Evolutionary conservation across 495 filamentous ascomycete species (phyloP).

Genomic region (Podospora tetraspora): DNA sequence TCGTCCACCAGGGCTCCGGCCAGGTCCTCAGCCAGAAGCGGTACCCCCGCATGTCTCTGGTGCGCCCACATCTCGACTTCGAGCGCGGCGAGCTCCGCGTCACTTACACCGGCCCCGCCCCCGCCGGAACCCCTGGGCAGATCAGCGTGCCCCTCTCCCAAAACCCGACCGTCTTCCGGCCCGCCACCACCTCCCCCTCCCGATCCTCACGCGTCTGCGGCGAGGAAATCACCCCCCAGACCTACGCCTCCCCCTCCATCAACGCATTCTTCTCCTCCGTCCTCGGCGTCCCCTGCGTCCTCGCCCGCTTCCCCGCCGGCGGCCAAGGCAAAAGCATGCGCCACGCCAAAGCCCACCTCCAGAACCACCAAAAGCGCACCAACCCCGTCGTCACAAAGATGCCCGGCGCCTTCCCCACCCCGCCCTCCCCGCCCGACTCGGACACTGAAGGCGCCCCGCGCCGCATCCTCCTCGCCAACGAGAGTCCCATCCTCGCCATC

Average conservation of each 20-base stretch:
- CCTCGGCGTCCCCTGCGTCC: constrained; percentile 68
- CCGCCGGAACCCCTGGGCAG: constrained; percentile 32
- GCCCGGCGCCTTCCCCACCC: constrained; percentile 51
- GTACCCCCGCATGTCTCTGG: constrained; percentile 76
- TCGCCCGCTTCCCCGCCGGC: constrained; percentile 72
- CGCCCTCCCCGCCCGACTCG: constrained; percentile 46
- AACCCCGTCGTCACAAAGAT: constrained; percentile 22
- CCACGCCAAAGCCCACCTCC: constrained; percentile 60
- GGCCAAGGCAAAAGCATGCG: constrained; percentile 51
- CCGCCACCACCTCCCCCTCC: constrained; percentile 22
- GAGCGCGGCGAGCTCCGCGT: constrained; percentile 42
- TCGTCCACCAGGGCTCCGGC: constrained; percentile 77
- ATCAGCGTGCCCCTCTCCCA: constrained; percentile 61
- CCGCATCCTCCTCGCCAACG: constrained; percentile 82
- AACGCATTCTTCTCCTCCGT: constrained; percentile 68
- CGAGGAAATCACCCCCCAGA: constrained; percentile 61
- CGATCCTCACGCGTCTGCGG: constrained; percentile 68
- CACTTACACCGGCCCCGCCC: constrained; percentile 45
- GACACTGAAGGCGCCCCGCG: constrained; percentile 36
- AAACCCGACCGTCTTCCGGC: constrained; percentile 49
- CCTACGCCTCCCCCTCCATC: constrained; percentile 58
- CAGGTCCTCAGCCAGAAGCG: constrained; percentile 75
- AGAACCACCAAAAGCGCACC: constrained; percentile 41
- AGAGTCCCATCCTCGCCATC: constrained; percentile 84
- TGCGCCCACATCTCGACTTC: constrained; percentile 66